Evolutionary conservation across 768 basidiomycete genomes (phyloP).

Genomic region (Boletus edulis): DNA sequence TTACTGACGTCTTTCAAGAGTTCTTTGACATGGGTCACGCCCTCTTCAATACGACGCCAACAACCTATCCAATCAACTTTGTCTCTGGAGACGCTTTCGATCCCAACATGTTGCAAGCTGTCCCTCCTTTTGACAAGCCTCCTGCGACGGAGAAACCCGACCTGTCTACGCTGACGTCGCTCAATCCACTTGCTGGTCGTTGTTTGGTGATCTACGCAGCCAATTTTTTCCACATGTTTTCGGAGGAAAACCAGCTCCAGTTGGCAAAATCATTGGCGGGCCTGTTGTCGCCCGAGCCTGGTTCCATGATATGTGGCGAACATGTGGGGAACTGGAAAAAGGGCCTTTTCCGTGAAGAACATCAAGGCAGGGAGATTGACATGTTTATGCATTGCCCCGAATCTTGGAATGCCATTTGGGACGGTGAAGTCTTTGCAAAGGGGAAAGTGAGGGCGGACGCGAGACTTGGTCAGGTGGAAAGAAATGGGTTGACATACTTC

Average conservation of each 20-base stretch:
- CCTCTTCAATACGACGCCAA: constrained; percentile 54
- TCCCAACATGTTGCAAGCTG: constrained; percentile 37
- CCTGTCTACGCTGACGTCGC: constrained; percentile 37
- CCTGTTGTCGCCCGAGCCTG: constrained; percentile 28
- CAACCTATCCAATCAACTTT: constrained; percentile 51
- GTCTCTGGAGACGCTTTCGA: constrained; percentile 56
- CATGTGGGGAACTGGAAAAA: constrained; percentile 18
- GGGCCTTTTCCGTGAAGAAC: neutral
- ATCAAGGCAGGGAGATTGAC: neutral
- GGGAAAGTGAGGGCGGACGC: constrained; percentile 10
- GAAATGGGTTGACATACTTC: neutral
- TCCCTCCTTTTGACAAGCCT: constrained; percentile 28
- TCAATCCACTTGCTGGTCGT: constrained; percentile 47
- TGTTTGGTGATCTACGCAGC: constrained; percentile 50
- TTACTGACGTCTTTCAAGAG: constrained; percentile 28
- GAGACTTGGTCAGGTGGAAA: neutral
- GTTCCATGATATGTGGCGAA: constrained; percentile 32
- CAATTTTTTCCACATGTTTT: constrained; percentile 44
- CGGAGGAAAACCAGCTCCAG: constrained; percentile 25
- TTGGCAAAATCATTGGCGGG: constrained; percentile 30
- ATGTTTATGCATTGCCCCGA: constrained; percentile 33
- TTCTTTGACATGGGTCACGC: constrained; percentile 61
- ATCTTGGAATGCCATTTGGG: constrained; percentile 39
- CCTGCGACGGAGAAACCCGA: constrained; percentile 24
- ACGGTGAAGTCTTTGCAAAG: constrained; percentile 34